Evolutionary conservation across 805 yeast species (phyloP), one percentile per base, ranked within the genome.

Genomic region (Myxozyma geophila): DNA sequence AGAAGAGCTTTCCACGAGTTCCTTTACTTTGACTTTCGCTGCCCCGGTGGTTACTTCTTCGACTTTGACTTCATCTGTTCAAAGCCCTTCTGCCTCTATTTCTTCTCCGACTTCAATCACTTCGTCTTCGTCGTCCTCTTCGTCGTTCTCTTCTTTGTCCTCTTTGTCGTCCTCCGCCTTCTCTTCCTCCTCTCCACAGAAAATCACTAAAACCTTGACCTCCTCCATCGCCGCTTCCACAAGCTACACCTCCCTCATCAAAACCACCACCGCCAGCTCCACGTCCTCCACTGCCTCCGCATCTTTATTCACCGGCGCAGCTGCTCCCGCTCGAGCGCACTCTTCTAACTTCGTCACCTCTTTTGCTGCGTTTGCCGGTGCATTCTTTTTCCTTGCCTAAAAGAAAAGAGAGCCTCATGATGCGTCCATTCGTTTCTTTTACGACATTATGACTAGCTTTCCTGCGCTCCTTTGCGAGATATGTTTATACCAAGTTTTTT

Each of bases 231-330:
- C 48, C 46, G 19, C 49, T 33, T 28, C 56, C 35, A 39, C 56
- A 37, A 53, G 12, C 28, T 36, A 28, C 46, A 41, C 37, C 3
- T 49, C 64, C 17, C 23, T 28, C 52, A 33, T 52, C n/a, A 28
- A 55, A 9, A 12, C 50, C 9, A 44, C 43, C 41, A 37, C 52
- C 40, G 41, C 63, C 43, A 21, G 19, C 37, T 12, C 51, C 39
- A 48, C 52, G 19, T 28, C 39, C 40, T 40, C 15, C 28, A n/a
- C 55, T 7, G 54, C 60, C 17, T 48, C 52, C 9, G 37, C 52
- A 5, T n/a, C 52, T 1, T 12, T 48, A 15, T 48, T 23, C 37
- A 48, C 52, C 37, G 53, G 53, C 10, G 53, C 53, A 33, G 53
- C 53, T 6, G 37, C 13, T 1, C 7, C 53, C 28, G 7, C 35